Evolutionary conservation across 2,329 filamentous ascomycete genomes (phyloP).

Genomic region (Aspergillus versicolor): DNA sequence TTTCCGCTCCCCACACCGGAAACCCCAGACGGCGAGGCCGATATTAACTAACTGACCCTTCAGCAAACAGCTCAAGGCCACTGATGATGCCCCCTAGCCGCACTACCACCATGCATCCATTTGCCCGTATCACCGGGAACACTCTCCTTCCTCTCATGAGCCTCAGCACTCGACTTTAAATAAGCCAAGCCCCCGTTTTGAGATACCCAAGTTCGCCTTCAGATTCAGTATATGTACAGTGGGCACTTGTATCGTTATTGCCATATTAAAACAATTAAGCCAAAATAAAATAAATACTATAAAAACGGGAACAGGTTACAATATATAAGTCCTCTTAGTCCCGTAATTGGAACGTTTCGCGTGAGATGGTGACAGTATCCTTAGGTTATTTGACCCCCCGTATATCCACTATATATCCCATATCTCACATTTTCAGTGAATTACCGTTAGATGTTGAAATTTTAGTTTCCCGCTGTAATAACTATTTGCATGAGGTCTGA

Average conservation of each 20-base stretch:
- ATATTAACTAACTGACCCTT: background rate
- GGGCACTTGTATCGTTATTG: slow-evolving; percentile 1
- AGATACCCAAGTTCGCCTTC: slow-evolving; percentile 4
- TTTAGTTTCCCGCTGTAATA: no score
- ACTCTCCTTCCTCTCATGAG: background rate
- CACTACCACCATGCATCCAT: background rate
- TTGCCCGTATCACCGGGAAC: background rate
- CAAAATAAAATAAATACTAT: background rate
- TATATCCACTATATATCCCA: no score
- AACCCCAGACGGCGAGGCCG: slow-evolving; percentile 21
- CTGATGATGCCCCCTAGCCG: background rate
- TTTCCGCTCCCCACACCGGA: slow-evolving; percentile 41
- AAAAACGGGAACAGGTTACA: no score
- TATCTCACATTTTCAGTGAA: no score
- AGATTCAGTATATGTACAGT: background rate
- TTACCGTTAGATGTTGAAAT: no score
- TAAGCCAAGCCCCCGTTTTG: slow-evolving; percentile 1
- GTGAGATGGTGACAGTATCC: no score
- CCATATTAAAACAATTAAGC: background rate
- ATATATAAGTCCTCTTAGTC: no score
- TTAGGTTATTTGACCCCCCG: no score
- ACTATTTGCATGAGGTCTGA: no score
- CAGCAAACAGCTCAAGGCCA: background rate
- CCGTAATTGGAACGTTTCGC: no score
- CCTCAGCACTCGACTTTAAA: background rate